Evolutionary conservation across 352 stramenopile genomes (phyloP), one percentile per base, ranked within the genome.

Genomic region (Globisporangium viniferum): DNA sequence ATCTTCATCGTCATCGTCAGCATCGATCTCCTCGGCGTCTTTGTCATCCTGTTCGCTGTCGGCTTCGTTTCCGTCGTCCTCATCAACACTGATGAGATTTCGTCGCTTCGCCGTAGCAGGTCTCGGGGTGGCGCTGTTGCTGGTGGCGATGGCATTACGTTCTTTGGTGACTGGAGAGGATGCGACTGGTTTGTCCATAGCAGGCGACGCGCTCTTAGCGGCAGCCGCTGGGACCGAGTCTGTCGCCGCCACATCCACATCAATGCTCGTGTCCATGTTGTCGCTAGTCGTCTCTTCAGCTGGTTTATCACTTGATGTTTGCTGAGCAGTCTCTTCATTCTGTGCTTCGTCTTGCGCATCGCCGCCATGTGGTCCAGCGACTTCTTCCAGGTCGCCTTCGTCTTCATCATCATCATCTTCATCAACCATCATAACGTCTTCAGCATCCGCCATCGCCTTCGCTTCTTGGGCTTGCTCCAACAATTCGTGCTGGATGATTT

Each of bases 41-140:
- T 72, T 73, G 15, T 75, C 73, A 51, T 90, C 82, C 46, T 86
- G 71, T 63, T 84, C 72, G 33, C 80, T 89, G 58, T 90, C 82
- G 0, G 82, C 81, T 46, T 89, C 81, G 49, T 88, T 89, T 2
- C 78, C 77, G 36, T 90, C 80, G 29, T 88, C 73, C 0, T 73
- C 73, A 33, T 83, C 69, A 12, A 61, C 14, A 8, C 29, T 61
- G 29, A 90, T 80, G 18, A 67, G 75, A 48, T 90, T 84, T 5
- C 79, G 71, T 20, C 78, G 76, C 61, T 73, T 76, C 48, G 75
- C 57, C 20, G 48, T 14, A n/a, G 48, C 22, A n/a, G 57, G 44
- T 15, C 39, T 60, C 22, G 57, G 27, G 5, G 14, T 56, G 7
- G 4, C 59, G 24, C 48, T 60, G 5, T 5, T 24, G 9, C 1